Percentiles rank a stretch among this genome's conserved stretches.
Evolutionary conservation across 345 rosid genomes (phyloP).

Genomic region (Eucalyptus globulus): DNA sequence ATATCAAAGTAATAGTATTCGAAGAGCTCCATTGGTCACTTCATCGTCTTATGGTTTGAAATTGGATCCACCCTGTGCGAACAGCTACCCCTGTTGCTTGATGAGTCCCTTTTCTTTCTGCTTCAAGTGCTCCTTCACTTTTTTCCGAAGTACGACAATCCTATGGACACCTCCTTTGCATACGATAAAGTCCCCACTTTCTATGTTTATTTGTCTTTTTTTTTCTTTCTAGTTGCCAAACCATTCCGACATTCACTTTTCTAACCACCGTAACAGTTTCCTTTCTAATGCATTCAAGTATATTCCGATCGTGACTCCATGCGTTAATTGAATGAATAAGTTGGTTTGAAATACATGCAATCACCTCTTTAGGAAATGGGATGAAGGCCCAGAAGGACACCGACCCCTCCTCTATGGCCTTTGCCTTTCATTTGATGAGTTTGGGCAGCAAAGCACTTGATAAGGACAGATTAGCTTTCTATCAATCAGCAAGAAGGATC

Average conservation of each 20-base stretch:
- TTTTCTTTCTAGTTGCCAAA: neutral
- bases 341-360: neutral
- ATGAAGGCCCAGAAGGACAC: neutral
- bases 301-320: neutral
- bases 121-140: neutral
- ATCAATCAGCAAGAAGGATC: neutral
- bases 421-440: neutral
- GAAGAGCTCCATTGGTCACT: neutral
- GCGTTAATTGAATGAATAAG: neutral
- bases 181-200: neutral
- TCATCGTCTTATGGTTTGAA: neutral
- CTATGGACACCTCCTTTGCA: neutral
- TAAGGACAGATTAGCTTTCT: neutral
- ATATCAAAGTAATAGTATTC: neutral
- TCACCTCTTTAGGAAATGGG: neutral
- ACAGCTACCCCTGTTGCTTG: neutral
- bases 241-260: neutral
- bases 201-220: neutral
- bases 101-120: neutral
- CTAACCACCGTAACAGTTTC: neutral
- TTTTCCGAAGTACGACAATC: neutral
- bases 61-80: neutral
- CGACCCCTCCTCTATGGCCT: neutral
- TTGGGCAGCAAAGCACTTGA: neutral
- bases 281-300: neutral